Evolutionary conservation across 148 eudicot species (phyloP), one percentile per base, ranked within the genome.

Genomic region (Polygonum maritimum): DNA sequence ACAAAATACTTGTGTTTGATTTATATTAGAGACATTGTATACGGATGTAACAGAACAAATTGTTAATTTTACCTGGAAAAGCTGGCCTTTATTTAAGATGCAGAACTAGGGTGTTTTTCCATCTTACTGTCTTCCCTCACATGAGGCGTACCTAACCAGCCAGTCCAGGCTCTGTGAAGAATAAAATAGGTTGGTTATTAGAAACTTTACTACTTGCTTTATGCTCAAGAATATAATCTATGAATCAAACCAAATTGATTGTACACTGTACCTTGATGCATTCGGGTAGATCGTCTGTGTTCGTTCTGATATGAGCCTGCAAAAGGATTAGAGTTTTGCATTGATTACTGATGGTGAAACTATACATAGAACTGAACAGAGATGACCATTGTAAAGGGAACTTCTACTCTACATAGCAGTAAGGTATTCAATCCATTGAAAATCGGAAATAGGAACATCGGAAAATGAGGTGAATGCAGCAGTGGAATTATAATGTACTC

Each of bases 251-350:
- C 45, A 3, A 5, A 44, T 44, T 44, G 47, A 44, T 7, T 44
- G 47, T 44, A 44, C 8, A 60, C 15, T 26, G 36, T 74, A 74
- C 76, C 76, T 49, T 74, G 15, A 74, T 7, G 15, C 76, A 74
- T 33, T 74, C 76, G 0, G 62, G 58, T 74, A 74, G 58, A 74
- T 74, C 41, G 18, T 74, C 76, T 0, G 48, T 21, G 15, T 22
- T 48, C 2, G 76, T 49, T 74, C 76, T 74, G 18, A 74, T 45
- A 74, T 74, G 76, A 49, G 44, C 40, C 76, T 74, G 41, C 76
- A 74, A 26, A 74, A 74, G 57, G 36, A 73, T 38, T 26, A 33
- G 63, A 21, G 63, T 21, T 57, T 57, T n/a, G 63, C 63, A 14
- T 5, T 51, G 19, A 51, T 51, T 51, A 15, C 15, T 51, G 19